phyloP scores from a whole-genome alignment of 257 asterid species.

The Agastache rugosa region DNA sequence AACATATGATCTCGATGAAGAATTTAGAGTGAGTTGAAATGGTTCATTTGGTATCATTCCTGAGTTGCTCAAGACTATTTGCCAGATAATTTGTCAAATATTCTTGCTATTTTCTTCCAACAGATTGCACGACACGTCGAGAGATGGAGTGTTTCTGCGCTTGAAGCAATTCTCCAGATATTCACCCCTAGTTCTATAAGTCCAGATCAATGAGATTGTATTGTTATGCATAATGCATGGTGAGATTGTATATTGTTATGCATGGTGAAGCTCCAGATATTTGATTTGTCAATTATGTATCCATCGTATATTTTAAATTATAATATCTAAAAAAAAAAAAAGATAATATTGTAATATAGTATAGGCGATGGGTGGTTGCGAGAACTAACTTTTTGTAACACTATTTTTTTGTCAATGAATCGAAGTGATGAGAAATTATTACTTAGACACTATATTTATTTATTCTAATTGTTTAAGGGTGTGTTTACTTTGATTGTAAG shows the following conservation, averaged over 20 bases:
- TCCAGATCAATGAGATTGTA: conserved; percentile 39
- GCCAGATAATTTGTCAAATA: not conserved
- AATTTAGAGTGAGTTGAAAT: conserved; percentile 52
- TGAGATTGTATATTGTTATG: not conserved
- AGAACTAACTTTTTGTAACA: no score
- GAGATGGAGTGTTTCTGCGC: conserved; percentile 76
- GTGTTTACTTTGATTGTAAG: no score
- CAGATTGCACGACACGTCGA: conserved; percentile 80
- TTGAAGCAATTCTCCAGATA: conserved; percentile 79
- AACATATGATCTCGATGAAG: conserved; percentile 58
- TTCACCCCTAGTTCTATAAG: conserved; percentile 61
- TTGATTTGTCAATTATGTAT: no score
- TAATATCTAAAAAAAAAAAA: no score
- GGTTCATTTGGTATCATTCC: not conserved
- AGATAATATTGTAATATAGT: no score
- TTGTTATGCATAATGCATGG: not conserved
- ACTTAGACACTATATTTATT: no score
- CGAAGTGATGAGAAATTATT: no score
- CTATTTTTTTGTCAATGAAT: no score
- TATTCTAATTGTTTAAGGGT: no score
- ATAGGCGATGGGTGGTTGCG: no score
- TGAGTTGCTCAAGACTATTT: not conserved
- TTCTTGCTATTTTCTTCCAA: conserved; percentile 11
- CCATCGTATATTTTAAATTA: no score
- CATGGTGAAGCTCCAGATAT: no score